Conservation (phyloP, 306 rosid genomes). For the Morella rubra region DNA sequence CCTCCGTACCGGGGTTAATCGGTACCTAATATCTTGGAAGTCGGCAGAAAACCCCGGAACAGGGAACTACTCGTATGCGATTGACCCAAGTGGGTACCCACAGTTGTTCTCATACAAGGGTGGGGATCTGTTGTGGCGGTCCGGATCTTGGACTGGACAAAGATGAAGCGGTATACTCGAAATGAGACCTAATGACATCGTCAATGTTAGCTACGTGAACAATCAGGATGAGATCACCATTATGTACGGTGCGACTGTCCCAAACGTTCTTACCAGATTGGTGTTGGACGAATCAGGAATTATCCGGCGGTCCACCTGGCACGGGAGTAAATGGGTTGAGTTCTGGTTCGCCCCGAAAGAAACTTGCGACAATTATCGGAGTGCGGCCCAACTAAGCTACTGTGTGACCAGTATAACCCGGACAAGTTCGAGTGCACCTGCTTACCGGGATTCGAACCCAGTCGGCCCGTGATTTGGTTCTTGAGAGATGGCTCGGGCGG, state of each 20-base stretch:
- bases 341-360: constrained; percentile 45
- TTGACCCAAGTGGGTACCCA: too few species aligned
- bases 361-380: constrained; percentile 46
- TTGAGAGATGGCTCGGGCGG: constrained; percentile 60
- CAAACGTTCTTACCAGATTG: constrained; percentile 39
- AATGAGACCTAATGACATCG: constrained; percentile 40
- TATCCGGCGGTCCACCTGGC: constrained; percentile 32
- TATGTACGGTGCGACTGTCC: constrained; percentile 30
- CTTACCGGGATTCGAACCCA: constrained; percentile 61
- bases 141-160: too few species aligned
- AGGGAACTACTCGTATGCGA: too few species aligned
- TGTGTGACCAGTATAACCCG: constrained; percentile 44
- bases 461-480: constrained; percentile 41
- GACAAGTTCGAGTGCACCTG: constrained; percentile 49
- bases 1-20: too few species aligned
- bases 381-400: constrained; percentile 47
- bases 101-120: too few species aligned
- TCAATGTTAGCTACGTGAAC: too few species aligned
- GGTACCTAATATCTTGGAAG: too few species aligned
- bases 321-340: constrained; percentile 38
- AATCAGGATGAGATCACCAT: too few species aligned
- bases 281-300: too few species aligned
- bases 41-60: too few species aligned
- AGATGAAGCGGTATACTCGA: too few species aligned
- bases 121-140: too few species aligned